Conservation (phyloP, 305 asterid species). For the Withania somnifera region DNA sequence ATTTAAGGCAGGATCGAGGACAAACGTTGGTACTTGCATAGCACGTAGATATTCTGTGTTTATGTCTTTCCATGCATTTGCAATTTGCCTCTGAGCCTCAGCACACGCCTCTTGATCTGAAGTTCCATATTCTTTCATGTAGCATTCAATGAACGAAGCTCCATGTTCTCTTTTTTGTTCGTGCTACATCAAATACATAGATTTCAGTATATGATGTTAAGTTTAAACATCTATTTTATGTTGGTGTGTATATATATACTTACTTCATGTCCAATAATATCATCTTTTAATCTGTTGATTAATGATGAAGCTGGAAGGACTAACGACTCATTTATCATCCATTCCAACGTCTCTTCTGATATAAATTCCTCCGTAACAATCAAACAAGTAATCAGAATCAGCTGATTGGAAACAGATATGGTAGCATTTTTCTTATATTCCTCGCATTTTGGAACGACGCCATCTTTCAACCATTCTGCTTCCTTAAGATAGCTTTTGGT, state of each 20-base stretch:
- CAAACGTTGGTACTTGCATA: neutral
- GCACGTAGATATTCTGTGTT: neutral
- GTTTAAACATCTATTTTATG: neutral
- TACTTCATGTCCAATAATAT: slow-evolving; percentile 8
- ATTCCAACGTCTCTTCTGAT: neutral
- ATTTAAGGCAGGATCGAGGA: neutral
- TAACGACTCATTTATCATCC: neutral
- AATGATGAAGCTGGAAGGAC: neutral
- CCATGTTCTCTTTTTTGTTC: neutral
- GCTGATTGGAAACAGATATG: neutral
- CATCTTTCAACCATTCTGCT: slow-evolving; percentile 4
- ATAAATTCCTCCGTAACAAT: neutral
- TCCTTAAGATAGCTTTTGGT: neutral
- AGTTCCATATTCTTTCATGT: neutral
- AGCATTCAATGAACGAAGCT: neutral
- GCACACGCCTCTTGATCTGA: neutral
- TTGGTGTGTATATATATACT: neutral
- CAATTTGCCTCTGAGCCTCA: neutral
- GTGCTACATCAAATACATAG: neutral
- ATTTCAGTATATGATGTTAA: neutral
- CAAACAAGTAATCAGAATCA: neutral
- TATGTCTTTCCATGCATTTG: neutral
- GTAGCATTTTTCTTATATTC: neutral
- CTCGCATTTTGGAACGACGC: neutral
- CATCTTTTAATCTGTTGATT: neutral